These are phyloP conservation scores for Xylaria bambusicola DNA, from an alignment of 495 filamentous ascomycete genomes.

Conservation along the genomic window DNA sequence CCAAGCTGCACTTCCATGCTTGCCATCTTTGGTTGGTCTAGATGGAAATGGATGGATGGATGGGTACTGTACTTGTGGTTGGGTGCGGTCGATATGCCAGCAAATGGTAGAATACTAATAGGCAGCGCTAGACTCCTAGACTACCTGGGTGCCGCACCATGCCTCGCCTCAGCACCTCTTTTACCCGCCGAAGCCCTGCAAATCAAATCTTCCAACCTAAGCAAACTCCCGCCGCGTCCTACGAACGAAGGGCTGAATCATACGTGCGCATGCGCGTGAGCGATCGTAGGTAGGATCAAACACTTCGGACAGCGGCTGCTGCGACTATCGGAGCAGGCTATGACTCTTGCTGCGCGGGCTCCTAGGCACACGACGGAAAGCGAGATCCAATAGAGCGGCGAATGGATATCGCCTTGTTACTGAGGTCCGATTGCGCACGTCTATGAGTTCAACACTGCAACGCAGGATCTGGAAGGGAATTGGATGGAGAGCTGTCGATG, in stretches of 20 bases:
- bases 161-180: neutral
- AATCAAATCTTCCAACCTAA: constrained; percentile 5
- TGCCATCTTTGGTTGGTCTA: neutral
- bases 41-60: neutral
- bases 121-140: too few relatives aligned
- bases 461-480: neutral
- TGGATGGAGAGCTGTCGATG: neutral
- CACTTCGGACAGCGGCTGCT: neutral
- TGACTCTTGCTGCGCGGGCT: constrained; percentile 6
- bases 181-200: constrained; percentile 2
- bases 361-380: neutral
- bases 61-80: neutral
- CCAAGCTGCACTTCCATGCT: constrained; percentile 31
- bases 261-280: constrained; percentile 3
- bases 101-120: too few relatives aligned
- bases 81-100: too few relatives aligned
- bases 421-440: constrained; percentile 6
- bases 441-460: neutral
- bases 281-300: too few relatives aligned
- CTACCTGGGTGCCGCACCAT: neutral
- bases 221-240: constrained; percentile 3
- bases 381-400: constrained; percentile 7
- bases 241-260: neutral
- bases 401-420: constrained; percentile 8
- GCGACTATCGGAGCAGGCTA: constrained; percentile 10